Evolutionary conservation across 2,329 filamentous ascomycete species (phyloP).

Genomic region (Aspergillus thermomutatus): DNA sequence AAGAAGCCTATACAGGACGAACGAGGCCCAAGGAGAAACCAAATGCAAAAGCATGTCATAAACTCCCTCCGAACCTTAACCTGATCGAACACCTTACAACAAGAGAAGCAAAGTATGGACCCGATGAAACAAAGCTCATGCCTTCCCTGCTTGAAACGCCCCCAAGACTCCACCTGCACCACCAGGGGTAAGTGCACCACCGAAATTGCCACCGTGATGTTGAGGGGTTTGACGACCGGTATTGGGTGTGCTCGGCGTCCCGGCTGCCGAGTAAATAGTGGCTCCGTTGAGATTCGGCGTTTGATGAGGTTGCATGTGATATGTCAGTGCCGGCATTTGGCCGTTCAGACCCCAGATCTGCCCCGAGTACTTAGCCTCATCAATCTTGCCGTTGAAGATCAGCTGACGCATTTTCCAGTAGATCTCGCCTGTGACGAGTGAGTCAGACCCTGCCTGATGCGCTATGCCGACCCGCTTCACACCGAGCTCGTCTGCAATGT

Average conservation of each 20-base stretch:
- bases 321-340: conserved; percentile 57
- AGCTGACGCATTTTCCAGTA: conserved; percentile 91
- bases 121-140: conserved; percentile 16
- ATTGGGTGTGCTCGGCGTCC: conserved; percentile 67
- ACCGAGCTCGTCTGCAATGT: conserved; percentile 88
- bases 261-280: conserved; percentile 46
- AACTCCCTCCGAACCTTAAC: conserved; percentile 7
- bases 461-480: conserved; percentile 83
- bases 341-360: conserved; percentile 90
- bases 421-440: conserved; percentile 85
- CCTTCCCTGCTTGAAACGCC: conserved; percentile 52
- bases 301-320: conserved; percentile 45
- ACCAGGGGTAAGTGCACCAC: conserved; percentile 70
- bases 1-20: conserved; percentile 15
- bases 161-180: conserved; percentile 73
- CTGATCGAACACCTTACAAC: conserved; percentile 10
- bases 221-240: conserved; percentile 48
- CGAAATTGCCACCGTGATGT: conserved; percentile 42
- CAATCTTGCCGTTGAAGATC: conserved; percentile 79
- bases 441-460: conserved; percentile 92
- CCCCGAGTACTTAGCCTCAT: conserved; percentile 73
- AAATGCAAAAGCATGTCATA: conserved; percentile 9
- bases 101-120: conserved; percentile 1
- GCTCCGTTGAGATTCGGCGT: conserved; percentile 56
- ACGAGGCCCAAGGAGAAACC: conserved; percentile 1